A percentile compares a stretch with the other conserved stretches of the same genome.
Conservation (phyloP, 148 eudicot genomes). For the Nyssa sinensis region DNA sequence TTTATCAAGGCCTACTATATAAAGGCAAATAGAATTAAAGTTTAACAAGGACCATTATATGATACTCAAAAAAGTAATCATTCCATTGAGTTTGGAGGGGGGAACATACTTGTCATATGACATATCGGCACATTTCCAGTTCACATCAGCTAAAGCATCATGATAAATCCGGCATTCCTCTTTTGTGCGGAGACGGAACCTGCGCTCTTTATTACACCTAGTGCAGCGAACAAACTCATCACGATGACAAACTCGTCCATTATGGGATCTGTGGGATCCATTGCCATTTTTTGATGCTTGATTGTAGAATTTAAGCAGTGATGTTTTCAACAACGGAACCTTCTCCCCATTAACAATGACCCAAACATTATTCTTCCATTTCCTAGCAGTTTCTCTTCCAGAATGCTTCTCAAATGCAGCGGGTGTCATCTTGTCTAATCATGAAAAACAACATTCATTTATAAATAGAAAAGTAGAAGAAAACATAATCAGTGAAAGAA, state of each 20-base stretch:
- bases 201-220: constrained; percentile 52
- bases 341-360: constrained; percentile 62
- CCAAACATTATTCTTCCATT: constrained; percentile 73
- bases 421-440: constrained; percentile 55
- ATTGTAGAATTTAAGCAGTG: constrained; percentile 56
- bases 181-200: constrained; percentile 63
- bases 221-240: constrained; percentile 70
- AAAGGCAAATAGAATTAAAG: neutral
- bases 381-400: constrained; percentile 61
- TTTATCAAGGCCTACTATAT: neutral
- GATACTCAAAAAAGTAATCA: neutral
- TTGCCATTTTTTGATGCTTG: constrained; percentile 36
- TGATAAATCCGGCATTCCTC: constrained; percentile 69
- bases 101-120: constrained; percentile 53
- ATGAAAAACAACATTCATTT: constrained; percentile 1
- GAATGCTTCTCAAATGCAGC: constrained; percentile 84
- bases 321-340: constrained; percentile 63
- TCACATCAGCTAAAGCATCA: constrained; percentile 44
- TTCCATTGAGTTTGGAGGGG: neutral
- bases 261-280: constrained; percentile 34
- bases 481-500: constrained; percentile 12
- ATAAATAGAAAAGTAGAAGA: neutral
- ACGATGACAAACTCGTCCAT: constrained; percentile 47
- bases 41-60: neutral
- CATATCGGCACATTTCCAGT: constrained; percentile 71